Conservation (phyloP, 2,329 filamentous ascomycete genomes). For the Monosporascus ibericus region DNA sequence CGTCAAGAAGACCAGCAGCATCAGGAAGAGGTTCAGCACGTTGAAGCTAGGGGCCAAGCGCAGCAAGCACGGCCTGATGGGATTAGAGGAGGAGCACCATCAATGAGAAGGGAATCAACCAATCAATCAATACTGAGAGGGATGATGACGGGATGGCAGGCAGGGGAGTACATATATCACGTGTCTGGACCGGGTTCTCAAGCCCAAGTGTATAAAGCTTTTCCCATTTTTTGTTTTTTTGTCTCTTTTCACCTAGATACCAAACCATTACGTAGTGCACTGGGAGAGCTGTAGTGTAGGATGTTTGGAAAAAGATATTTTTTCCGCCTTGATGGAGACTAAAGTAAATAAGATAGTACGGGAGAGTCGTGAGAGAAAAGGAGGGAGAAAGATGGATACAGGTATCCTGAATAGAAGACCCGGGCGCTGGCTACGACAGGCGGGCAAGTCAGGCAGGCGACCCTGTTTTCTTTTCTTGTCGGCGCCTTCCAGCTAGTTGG, state of each 20-base stretch:
- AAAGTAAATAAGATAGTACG: not conserved
- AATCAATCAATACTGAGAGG: not conserved
- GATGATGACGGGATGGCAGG: not conserved
- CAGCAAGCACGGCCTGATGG: conserved; percentile 50
- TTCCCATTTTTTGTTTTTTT: not conserved
- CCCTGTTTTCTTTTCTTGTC: not conserved
- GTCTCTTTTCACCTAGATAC: not conserved
- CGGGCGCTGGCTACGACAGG: not conserved
- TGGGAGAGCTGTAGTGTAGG: not conserved
- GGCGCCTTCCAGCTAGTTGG: not conserved
- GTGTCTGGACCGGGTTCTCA: not conserved
- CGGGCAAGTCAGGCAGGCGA: no score
- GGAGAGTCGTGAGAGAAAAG: not conserved
- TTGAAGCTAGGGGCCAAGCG: conserved; percentile 68
- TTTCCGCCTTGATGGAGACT: not conserved
- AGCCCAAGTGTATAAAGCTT: not conserved
- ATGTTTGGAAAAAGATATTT: not conserved
- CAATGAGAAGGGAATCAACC: conserved; percentile 23
- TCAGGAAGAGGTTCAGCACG: conserved; percentile 74
- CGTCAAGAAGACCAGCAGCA: conserved; percentile 50
- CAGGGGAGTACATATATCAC: not conserved
- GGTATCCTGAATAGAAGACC: conserved; percentile 1
- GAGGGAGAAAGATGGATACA: not conserved
- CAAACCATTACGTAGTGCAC: no score
- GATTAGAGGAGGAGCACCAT: conserved; percentile 51